Evolutionary conservation across 2,329 filamentous ascomycete genomes (phyloP).

Genomic region (Fusarium fujikuroi): DNA sequence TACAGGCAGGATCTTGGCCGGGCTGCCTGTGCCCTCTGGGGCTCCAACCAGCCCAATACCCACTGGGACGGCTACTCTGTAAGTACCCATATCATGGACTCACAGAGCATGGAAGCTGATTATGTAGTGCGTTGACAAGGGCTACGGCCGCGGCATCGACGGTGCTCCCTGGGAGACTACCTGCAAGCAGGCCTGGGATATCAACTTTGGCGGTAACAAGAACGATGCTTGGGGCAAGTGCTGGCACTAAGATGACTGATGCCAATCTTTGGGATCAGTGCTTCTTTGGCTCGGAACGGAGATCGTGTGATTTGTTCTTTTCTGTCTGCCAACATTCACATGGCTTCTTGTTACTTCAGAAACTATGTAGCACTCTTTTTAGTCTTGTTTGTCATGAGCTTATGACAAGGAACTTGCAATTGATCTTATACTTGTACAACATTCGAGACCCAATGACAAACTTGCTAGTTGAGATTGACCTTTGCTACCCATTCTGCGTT

Average conservation of each 20-base stretch:
- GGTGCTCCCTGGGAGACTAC: conserved; percentile 23
- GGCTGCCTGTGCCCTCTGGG: conserved; percentile 25
- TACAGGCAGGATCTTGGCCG: conserved; percentile 6
- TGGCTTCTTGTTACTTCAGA: not conserved
- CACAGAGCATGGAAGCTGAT: not conserved
- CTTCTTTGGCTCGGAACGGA: no score
- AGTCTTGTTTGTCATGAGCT: not conserved
- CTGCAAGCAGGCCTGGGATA: conserved; percentile 21
- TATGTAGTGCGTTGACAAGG: conserved; percentile 24
- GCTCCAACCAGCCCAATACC: conserved; percentile 9
- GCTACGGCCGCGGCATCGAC: conserved; percentile 15
- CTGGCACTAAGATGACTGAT: conserved; percentile 23
- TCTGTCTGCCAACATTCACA: not conserved
- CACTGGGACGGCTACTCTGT: conserved; percentile 27
- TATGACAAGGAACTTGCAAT: not conserved
- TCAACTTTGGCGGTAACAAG: conserved; percentile 20
- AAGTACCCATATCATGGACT: fast-evolving
- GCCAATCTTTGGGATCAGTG: not conserved
- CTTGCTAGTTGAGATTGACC: not conserved
- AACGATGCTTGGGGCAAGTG: conserved; percentile 14
- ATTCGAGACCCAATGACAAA: not conserved
- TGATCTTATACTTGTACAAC: not conserved
- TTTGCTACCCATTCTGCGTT: not conserved
- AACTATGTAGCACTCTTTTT: not conserved
- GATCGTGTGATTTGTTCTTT: not conserved